Evolutionary conservation across 495 filamentous ascomycete genomes (phyloP), one percentile per base, ranked within the genome.

Genomic region (Pseudoneurospora amorphoporcata): DNA sequence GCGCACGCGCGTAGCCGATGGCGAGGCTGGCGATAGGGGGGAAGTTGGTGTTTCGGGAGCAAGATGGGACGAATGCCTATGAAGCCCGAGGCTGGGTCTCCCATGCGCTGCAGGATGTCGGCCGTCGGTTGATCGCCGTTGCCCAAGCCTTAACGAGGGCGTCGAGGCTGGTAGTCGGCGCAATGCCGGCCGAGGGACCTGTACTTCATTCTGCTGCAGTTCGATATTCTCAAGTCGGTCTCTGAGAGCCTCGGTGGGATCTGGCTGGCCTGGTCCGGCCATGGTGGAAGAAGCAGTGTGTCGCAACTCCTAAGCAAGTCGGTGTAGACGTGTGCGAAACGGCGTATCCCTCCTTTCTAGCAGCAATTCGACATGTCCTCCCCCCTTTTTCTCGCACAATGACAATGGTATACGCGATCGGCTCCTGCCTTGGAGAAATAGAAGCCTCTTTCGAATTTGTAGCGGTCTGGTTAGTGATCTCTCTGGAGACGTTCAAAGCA

Each of bases 191-290:
- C 53, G 53, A 65, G 53, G 65, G 32, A 39, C 53, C 8, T 70
- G 70, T n/a, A 75, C 39, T 35, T 68, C 40, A 7, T 69, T 75
- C 41, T 72, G 74, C 61, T 76, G 78, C 69, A 72, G 23, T 69
- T 78, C 76, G 23, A 80, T 74, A n/a, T 74, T 69, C 23, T 78
- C 79, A 23, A 76, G 72, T 29, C 72, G 76, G 19, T 73, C 74
- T 41, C 74, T 73, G 35, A 76, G 61, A 35, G 72, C 70, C 47
- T 76, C 76, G 39, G 74, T 47, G 71, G 68, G 12, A 45, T 71
- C 68, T 40, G 23, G 47, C 29, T 40, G 76, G 73, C 68, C 53
- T 65, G 14, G 29, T 37, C n/a, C 41, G 32, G 65, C 70, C 68
- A 69, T 70, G 65, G 65, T 61, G 69, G 42, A 29, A 14, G 43